Base-by-base conservation (phyloP, 2,329 filamentous ascomycete species). In the Macrophomina phaseolina region DNA sequence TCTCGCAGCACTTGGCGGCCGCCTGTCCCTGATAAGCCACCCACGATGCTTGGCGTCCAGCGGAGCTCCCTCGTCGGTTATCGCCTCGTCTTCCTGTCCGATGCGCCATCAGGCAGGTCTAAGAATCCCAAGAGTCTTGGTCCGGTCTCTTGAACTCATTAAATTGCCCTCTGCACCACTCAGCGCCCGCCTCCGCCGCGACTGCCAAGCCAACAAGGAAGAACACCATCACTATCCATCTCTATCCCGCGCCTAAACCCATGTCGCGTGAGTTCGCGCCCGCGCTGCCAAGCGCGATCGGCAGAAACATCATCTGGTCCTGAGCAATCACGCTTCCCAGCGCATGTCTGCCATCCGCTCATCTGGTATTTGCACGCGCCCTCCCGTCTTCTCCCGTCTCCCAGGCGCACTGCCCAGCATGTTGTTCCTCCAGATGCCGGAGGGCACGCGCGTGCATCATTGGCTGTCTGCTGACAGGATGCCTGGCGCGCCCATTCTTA, bases 1-100 rank as follows among this genome's bases (percentile, higher is more conserved):
- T 48, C 42, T 61, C 42, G 58, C 32, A 48, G 58, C 18, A 12
- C 58, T 61, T 61, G 58, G 58, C 58, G 16, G 28, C 55, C 36
- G 58, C n/a, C 56, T 49, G 23, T 38, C 28, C 30, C 42, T 34
- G 56, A 61, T 61, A 61, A 61, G 56, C 42, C 30, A 14, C 4
- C 9, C 58, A 23, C 58, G 58, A 48, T 61, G 40, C 58, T 61
- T 49, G 58, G 58, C 58, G 4, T 0, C 7, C 40, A 60, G 56
- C 56, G 56, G 56, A 46, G 42, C 32, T 4, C 12, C 55, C 38
- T 42, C 18, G 16, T n/a, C 23, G 14, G 23, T 12, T 18, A 34
- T 46, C 56, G 55, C 38, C 23, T 45, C 8, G 5, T 58, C 18
- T 4, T 30, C 7, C 23, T 16, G 11, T 34, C 18, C 52, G 32